Evolutionary conservation across 495 filamentous ascomycete genomes (phyloP).

Genomic region (Penicillium arizonense): DNA sequence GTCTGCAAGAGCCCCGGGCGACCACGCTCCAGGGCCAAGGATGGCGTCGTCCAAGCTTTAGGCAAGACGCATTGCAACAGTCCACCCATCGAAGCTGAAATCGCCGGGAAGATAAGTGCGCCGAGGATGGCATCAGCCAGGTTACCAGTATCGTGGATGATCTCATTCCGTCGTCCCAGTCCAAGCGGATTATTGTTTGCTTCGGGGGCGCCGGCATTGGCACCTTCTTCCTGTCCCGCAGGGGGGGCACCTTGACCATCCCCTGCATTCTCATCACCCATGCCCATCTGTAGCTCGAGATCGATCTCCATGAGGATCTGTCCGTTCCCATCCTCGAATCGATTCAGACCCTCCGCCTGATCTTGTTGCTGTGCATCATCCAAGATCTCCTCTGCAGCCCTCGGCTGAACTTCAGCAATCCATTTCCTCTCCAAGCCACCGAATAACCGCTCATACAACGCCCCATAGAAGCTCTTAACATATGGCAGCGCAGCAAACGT

Average conservation of each 20-base stretch:
- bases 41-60: conserved; percentile 56
- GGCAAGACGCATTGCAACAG: conserved; percentile 63
- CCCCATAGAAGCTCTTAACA: conserved; percentile 63
- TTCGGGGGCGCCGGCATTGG: conserved; percentile 21
- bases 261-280: conserved; percentile 35
- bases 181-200: conserved; percentile 28
- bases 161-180: conserved; percentile 41
- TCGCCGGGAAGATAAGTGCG: conserved; percentile 60
- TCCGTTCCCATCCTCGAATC: conserved; percentile 39
- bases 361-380: conserved; percentile 45
- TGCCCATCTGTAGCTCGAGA: conserved; percentile 41
- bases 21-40: conserved; percentile 32
- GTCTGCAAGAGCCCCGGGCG: conserved; percentile 65
- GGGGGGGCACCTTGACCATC: conserved; percentile 15
- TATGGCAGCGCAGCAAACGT: conserved; percentile 67
- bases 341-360: conserved; percentile 38
- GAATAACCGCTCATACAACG: conserved; percentile 64
- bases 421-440: conserved; percentile 62
- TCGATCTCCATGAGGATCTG: conserved; percentile 47
- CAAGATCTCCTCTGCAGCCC: conserved; percentile 49
- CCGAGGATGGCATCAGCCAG: conserved; percentile 58
- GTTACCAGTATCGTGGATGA: conserved; percentile 50
- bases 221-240: conserved; percentile 16
- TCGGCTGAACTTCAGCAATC: conserved; percentile 63
- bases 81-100: conserved; percentile 66